These are phyloP conservation scores for Spathaspora sp. DNA, from an alignment of 1,139 yeast species.

Conservation along the genomic window DNA sequence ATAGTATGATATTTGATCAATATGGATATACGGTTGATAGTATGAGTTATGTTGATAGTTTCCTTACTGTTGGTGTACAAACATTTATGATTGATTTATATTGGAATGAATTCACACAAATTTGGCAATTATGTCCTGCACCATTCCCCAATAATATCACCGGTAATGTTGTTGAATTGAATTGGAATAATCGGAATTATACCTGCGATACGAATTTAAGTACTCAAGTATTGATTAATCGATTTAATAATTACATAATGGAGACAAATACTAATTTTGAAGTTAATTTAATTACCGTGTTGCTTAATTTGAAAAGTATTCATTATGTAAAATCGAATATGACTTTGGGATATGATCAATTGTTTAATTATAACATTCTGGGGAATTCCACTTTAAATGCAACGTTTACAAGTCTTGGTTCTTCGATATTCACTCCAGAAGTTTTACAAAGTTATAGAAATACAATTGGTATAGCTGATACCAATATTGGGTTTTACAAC, in stretches of 20 bases:
- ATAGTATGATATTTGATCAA: slow-evolving; percentile 47
- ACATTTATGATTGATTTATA: slow-evolving; percentile 61
- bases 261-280: slow-evolving; percentile 56
- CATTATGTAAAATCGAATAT: slow-evolving; percentile 11
- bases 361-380: slow-evolving; percentile 9
- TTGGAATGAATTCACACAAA: slow-evolving; percentile 51
- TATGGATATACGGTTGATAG: slow-evolving; percentile 51
- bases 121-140: slow-evolving; percentile 75
- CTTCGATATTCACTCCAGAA: slow-evolving; percentile 28
- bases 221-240: slow-evolving; percentile 34
- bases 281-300: slow-evolving; percentile 53
- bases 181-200: slow-evolving; percentile 30
- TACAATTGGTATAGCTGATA: background rate
- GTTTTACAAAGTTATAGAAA: slow-evolving; percentile 17
- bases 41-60: slow-evolving; percentile 30
- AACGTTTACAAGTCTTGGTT: slow-evolving; percentile 20
- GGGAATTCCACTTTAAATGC: slow-evolving; percentile 33
- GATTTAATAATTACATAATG: slow-evolving; percentile 37
- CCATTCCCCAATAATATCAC: slow-evolving; percentile 35
- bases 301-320: slow-evolving; percentile 45
- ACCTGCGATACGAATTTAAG: slow-evolving; percentile 48
- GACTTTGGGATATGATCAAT: slow-evolving; percentile 9
- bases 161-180: slow-evolving; percentile 6
- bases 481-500: slow-evolving; percentile 19
- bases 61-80: slow-evolving; percentile 54